phyloP scores from a whole-genome alignment of 352 stramenopile species.

The Thalassiosira gravida region DNA sequence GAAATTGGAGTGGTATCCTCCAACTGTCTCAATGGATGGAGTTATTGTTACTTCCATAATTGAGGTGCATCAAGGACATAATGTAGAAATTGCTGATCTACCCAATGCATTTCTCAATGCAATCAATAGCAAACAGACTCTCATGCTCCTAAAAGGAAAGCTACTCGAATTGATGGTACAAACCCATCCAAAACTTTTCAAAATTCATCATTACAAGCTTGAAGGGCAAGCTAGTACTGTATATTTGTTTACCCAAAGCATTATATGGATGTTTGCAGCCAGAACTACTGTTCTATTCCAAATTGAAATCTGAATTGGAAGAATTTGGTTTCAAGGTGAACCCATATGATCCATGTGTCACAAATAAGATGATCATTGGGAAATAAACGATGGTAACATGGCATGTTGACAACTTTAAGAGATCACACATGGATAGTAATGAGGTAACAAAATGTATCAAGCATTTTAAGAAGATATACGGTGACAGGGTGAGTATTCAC shows the following conservation, averaged over 20 bases:
- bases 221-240: conserved; percentile 13
- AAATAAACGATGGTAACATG: conserved; percentile 10
- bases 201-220: not conserved
- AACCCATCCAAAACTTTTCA: conserved; percentile 15
- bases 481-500: conserved; percentile 1
- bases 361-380: conserved; percentile 13
- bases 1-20: too few species aligned
- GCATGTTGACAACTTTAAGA: conserved; percentile 58
- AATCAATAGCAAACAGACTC: conserved; percentile 13
- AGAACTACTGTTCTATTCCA: conserved; percentile 42
- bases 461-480: not conserved
- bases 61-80: not conserved
- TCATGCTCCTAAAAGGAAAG: conserved; percentile 23
- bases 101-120: conserved; percentile 40
- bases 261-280: conserved; percentile 50
- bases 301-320: conserved; percentile 10
- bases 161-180: conserved; percentile 32
- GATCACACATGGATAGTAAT: conserved; percentile 20
- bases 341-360: conserved; percentile 22
- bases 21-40: too few species aligned
- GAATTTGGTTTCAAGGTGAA: conserved; percentile 3
- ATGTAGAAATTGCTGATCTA: conserved; percentile 14
- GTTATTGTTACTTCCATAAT: not conserved
- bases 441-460: not conserved
- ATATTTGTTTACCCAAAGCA: conserved; percentile 22